Percentiles rank a stretch among this genome's conserved stretches.
Evolutionary conservation across 345 rosid genomes (phyloP).

Genomic region (Lenwebbia sp.): DNA sequence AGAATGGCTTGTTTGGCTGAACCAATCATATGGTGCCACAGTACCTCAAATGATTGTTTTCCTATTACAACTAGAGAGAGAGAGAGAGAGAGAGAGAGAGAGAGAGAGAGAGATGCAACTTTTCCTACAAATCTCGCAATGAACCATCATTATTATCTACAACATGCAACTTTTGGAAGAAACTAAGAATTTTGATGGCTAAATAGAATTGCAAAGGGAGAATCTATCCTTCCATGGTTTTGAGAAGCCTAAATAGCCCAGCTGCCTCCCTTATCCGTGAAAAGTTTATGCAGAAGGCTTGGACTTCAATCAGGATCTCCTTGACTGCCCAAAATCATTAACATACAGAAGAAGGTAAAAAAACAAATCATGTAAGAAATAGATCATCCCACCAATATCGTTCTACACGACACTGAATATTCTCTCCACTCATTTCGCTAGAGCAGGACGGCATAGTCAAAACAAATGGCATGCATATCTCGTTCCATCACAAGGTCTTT

Average conservation of each 20-base stretch:
- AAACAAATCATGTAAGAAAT: not conserved
- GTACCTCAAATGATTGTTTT: not conserved
- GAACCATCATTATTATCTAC: not conserved
- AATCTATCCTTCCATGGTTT: slow-evolving; percentile 4
- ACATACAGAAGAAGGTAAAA: not conserved
- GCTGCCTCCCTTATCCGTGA: slow-evolving; percentile 89
- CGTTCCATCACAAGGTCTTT: not conserved
- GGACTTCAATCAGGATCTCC: slow-evolving; percentile 94
- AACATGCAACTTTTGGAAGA: not conserved
- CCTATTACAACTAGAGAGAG: not conserved
- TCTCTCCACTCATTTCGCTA: not conserved
- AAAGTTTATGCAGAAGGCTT: slow-evolving; percentile 95
- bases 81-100: not conserved
- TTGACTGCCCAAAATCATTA: slow-evolving; percentile 40
- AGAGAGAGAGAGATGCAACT: not conserved
- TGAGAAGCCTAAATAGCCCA: slow-evolving; percentile 53
- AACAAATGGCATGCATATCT: not conserved
- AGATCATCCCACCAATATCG: not conserved
- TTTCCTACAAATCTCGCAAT: not conserved
- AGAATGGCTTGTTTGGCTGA: not conserved
- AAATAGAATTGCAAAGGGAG: not conserved
- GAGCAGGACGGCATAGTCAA: not conserved
- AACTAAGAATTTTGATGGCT: not conserved
- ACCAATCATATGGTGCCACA: not conserved
- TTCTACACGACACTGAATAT: not conserved